Base-by-base conservation (phyloP, 2,329 filamentous ascomycete genomes). In the Scedosporium aurantiacum region DNA sequence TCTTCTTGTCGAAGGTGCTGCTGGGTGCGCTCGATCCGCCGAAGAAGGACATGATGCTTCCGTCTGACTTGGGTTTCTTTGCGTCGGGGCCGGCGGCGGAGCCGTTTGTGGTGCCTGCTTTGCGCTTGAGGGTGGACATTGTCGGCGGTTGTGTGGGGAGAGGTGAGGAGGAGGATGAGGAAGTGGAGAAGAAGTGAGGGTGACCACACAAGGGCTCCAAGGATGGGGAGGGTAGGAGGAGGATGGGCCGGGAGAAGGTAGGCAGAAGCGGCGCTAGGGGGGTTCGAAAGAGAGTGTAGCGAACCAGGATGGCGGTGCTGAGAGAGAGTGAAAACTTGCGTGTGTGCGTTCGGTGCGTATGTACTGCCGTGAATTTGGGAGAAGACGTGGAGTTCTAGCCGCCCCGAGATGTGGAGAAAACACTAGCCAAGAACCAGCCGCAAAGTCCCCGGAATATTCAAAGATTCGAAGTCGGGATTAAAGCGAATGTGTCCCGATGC, bases 11-110 rank as follows among this genome's bases (percentile, higher is more conserved):
- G 71, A 97, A 97, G 25, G 50, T 45, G 66, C 70, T 73, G 60
- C 67, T 69, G 23, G 70, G 68, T 6, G 23, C 57, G 67, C 69
- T 73, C 60, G 68, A 70, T 18, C 83, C 79, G 14, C 85, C 83
- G 69, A 99, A 97, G 80, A 97, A 97, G 16, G 91, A 89, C 28
- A 87, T 92, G 70, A 99, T 96, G 76, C 81, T 91, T 64, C 80
- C 84, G 69, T 94, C 88, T 60, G 82, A 78, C 74, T 87, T 91
- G 63, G 85, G 71, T 72, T 91, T 92, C 73, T 92, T 92, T 55
- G 79, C 69, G 52, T 87, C 84, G 0, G 71, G 65, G 28, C 72
- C 73, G 10, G 74, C 69, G 5, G 74, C 5, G 6, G 28, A 32
- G 66, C 57, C 58, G 58, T 32, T 52, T 23, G 78, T 69, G 61